Base-by-base conservation (phyloP, 2,329 filamentous ascomycete genomes). In the Drechslerella coelobrocha region DNA sequence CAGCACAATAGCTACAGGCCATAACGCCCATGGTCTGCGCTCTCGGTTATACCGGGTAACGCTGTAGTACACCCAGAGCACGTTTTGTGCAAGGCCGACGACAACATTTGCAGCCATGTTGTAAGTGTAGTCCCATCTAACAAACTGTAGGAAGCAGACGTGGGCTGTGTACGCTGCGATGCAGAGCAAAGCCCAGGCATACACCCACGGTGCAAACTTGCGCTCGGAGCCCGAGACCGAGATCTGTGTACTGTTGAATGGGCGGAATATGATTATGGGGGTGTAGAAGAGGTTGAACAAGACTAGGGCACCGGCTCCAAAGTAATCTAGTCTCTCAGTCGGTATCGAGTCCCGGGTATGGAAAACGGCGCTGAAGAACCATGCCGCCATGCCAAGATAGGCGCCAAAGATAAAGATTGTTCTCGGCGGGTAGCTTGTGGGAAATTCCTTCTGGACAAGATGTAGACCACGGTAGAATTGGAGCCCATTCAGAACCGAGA, bases 321-420 rank as follows among this genome's bases (percentile, higher is more conserved):
- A 96, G 80, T 99, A 99, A 80, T 99, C 94, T 80, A 97, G 81
- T 81, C 96, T 91, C 83, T 99, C 94, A 17, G 94, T 99, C 45
- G 89, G 73, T 14, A 81, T 79, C 77, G 94, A 96, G 80, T 99
- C 94, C 56, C 94, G 83, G 0, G 89, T 92, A 79, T 99, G 94
- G 80, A 99, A 99, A 63, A 97, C 80, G 82, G 92, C 89, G 81
- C 90, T 94, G 79, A 91, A 92, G 41, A 87, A 82, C 94, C 94
- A 99, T 76, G 89, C 89, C 6, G 85, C 85, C 75, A 94, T 84
- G 54, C 92, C 91, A 75, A 94, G 85, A 79, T 89, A 89, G 73
- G 91, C 89, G 89, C 57, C 82, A 79, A 59, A 91, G 79, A 79
- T 97, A 97, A 61, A 81, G 89, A 97, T 75, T 86, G 14, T 89